Evolutionary conservation across 1,139 yeast species (phyloP).

Genomic region (Yamadazyma diddensiae): DNA sequence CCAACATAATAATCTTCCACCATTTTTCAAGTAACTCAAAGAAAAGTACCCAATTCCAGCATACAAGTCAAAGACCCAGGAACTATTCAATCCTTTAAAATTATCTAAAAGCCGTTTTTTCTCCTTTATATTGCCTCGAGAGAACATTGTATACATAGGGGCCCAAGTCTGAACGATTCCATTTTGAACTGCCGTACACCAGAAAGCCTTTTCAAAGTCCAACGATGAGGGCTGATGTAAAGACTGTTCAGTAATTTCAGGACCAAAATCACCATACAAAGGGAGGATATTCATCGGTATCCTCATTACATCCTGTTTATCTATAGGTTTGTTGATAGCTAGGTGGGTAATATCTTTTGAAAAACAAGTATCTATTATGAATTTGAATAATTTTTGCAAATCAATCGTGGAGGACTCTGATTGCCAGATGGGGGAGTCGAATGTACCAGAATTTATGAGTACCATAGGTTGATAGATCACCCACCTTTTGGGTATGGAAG

Average conservation of each 20-base stretch:
- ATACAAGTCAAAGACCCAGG: constrained; percentile 64
- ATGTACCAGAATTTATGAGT: constrained; percentile 47
- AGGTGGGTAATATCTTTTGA: constrained; percentile 48
- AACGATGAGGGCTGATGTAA: constrained; percentile 35
- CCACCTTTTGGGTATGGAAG: constrained; percentile 50
- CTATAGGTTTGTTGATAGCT: constrained; percentile 71
- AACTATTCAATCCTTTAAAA: constrained; percentile 31
- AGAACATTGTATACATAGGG: constrained; percentile 82
- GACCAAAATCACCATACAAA: constrained; percentile 66
- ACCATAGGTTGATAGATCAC: constrained; percentile 68
- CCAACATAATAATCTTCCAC: constrained; percentile 70
- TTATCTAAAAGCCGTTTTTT: constrained; percentile 59
- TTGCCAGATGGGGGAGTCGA: constrained; percentile 36
- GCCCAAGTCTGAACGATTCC: constrained; percentile 82
- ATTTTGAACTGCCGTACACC: constrained; percentile 73
- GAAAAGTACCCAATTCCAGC: constrained; percentile 89
- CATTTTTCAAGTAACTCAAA: constrained; percentile 57
- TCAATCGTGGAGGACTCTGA: constrained; percentile 7
- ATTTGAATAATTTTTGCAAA: constrained; percentile 21
- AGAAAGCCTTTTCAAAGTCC: constrained; percentile 55
- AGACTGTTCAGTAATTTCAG: constrained; percentile 23
- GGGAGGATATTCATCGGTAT: constrained; percentile 60
- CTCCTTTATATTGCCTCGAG: constrained; percentile 85
- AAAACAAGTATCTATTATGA: constrained; percentile 17
- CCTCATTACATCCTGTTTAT: constrained; percentile 54